phyloP scores from a whole-genome alignment of 2,329 filamentous ascomycete genomes.

The Bipolaris bicolor region DNA sequence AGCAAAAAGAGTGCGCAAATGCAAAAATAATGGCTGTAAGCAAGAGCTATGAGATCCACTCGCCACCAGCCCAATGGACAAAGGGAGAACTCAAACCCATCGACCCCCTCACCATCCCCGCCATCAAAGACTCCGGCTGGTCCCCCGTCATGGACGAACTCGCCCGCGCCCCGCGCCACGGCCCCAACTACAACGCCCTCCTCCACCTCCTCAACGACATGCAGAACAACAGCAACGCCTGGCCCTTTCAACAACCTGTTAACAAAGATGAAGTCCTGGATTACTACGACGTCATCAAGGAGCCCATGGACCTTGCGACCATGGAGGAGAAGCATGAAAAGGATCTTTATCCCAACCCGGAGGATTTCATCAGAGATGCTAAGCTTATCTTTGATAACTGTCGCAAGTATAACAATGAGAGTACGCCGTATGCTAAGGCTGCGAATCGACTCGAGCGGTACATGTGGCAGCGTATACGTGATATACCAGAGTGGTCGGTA shows the following conservation, averaged over 20 bases:
- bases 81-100: conserved; percentile 70
- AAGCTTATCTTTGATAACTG: conserved; percentile 94
- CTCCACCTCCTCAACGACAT: conserved; percentile 92
- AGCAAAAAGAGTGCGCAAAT: conserved; percentile 94
- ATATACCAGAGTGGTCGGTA: conserved; percentile 82
- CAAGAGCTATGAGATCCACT: conserved; percentile 85
- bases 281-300: conserved; percentile 97
- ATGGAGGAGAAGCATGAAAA: conserved; percentile 97
- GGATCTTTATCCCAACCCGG: conserved; percentile 86
- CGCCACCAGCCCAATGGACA: conserved; percentile 85
- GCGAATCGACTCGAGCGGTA: conserved; percentile 92
- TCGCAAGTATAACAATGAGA: conserved; percentile 94
- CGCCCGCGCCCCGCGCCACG: conserved; percentile 90
- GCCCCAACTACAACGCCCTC: conserved; percentile 94
- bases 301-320: conserved; percentile 94
- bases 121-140: conserved; percentile 91
- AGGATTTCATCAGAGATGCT: conserved; percentile 90
- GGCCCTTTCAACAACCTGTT: conserved; percentile 94
- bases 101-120: conserved; percentile 83
- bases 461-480: conserved; percentile 92
- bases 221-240: conserved; percentile 90
- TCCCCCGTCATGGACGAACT: conserved; percentile 97
- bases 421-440: conserved; percentile 90
- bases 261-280: conserved; percentile 97
- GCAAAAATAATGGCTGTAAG: conserved; percentile 93